These are phyloP conservation scores for Castanea sativa DNA, from an alignment of 306 rosid genomes.

Conservation along the genomic window DNA sequence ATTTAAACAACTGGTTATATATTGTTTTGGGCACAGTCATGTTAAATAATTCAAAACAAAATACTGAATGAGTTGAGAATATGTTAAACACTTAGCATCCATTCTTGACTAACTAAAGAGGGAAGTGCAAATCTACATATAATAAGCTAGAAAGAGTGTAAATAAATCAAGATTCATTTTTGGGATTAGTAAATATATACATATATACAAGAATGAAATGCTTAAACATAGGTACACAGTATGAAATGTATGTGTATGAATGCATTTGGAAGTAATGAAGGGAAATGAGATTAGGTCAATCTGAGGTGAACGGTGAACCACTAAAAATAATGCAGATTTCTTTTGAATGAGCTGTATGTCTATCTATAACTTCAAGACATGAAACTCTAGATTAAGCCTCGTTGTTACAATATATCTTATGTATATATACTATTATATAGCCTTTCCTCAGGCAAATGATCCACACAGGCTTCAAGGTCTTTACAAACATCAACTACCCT, in stretches of 20 bases:
- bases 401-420: background rate
- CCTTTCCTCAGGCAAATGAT: background rate
- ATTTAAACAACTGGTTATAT: background rate
- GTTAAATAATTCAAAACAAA: background rate
- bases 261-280: background rate
- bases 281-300: background rate
- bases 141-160: background rate
- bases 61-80: background rate
- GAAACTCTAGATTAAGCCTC: background rate
- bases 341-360: background rate
- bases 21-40: background rate
- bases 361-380: background rate
- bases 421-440: background rate
- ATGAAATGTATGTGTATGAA: too few relatives aligned
- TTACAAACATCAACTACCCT: background rate
- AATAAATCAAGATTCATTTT: background rate
- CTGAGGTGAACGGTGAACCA: background rate
- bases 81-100: background rate
- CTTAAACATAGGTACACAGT: background rate
- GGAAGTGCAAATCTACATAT: background rate
- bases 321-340: background rate
- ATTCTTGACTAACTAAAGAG: background rate
- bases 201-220: background rate
- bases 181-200: background rate
- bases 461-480: background rate